Percentiles rank a stretch among this genome's conserved stretches.
Evolutionary conservation across 75 land plant genomes (phyloP).

Genomic region (Cupressus sempervirens): DNA sequence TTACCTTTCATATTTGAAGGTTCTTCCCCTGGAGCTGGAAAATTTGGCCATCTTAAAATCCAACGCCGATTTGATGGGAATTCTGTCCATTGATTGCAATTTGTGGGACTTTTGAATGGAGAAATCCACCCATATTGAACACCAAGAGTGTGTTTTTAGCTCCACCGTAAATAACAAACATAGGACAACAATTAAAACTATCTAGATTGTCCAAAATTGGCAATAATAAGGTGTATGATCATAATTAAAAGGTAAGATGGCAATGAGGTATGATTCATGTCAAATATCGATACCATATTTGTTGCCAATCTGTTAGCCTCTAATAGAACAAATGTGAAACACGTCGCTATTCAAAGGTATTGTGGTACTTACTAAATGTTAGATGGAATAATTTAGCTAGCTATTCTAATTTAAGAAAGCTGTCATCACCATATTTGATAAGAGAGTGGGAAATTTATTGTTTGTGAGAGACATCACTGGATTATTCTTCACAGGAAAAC

Average conservation of each 20-base stretch:
- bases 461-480: no score
- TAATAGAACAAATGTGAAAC: background rate
- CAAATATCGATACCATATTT: background rate
- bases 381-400: background rate
- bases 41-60: slow-evolving; percentile 74
- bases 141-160: no score
- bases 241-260: background rate
- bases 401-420: background rate
- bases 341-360: background rate
- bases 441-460: background rate
- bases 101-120: no score
- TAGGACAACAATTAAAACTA: no score
- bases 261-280: background rate
- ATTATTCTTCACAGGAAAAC: no score
- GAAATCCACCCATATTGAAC: background rate
- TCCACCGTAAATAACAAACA: no score
- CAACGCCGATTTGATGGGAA: slow-evolving; percentile 24
- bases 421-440: background rate
- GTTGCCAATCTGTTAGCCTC: background rate
- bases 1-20: slow-evolving; percentile 83
- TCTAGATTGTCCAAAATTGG: no score
- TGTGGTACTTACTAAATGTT: background rate
- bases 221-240: background rate
- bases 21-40: slow-evolving; percentile 94
- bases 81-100: background rate